Base-by-base conservation (phyloP, 148 eudicot species). In the Diospyros kaki region DNA sequence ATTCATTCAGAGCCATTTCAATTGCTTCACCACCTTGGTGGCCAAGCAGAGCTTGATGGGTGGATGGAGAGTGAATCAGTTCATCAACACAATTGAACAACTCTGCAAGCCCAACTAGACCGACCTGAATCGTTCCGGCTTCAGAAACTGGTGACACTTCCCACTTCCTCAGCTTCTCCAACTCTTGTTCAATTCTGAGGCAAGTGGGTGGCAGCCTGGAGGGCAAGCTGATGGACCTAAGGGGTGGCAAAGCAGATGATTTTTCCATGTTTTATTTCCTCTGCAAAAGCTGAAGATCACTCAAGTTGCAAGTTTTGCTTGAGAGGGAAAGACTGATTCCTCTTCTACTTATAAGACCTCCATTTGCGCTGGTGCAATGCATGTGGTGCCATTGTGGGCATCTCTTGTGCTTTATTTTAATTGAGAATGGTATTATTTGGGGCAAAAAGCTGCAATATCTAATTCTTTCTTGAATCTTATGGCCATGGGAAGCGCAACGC, bases 191-290 rank as follows among this genome's bases (percentile, higher is more conserved):
- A 60, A 87, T 66, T 65, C 64, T 79, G 4, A 61, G 76, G 9
- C 58, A 66, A 10, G 76, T 73, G 4, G 83, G 82, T 52, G 69
- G 74, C 63, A 83, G 66, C 63, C 84, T 82, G 38, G 87, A 75
- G 2, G 90, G 89, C 64, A 84, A 76, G 68, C 90, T 87, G 17
- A 82, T 74, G 38, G 93, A 89, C 74, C 89, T 79, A 55, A 69
- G 12, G 42, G 83, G 89, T 50, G 13, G 64, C 38, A 54, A 66
- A 18, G 78, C 64, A 12, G 77, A 44, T 10, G 76, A 71, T 28
- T 18, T 39, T 64, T 54, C 68, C 76, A 73, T 73, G 12, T 72
- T 59, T 9, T 9, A 9, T 46, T 28, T 28, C 28, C 52, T 48
- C 52, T 17, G 8, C 52, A 4, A 48, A 4, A 4, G 6, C 17